Base-by-base conservation (phyloP, 73 alveolate genomes). In the Tetrahymena borealis region DNA sequence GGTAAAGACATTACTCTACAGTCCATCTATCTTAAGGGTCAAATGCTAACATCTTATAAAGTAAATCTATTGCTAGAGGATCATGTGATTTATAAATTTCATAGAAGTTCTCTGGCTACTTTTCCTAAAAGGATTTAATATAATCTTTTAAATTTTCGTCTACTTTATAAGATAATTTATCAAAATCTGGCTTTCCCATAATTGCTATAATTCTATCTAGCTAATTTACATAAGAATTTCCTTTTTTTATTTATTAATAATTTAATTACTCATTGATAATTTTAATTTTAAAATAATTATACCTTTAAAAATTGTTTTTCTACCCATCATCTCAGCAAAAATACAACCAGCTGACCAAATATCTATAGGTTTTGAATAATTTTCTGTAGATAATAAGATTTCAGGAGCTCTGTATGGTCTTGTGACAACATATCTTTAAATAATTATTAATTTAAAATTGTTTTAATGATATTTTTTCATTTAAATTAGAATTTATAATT, bases 321-420 rank as follows among this genome's bases (percentile, higher is more conserved):
- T 97, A 12, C 99, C 99, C 38, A 97, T 92, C 16, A 97, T 93
- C 92, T 97, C 99, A 3, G 98, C 98, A 77, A 97, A 95, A 18
- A 97, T 95, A 79, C 99, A 97, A 0, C 99, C 99, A 33, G 96
- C 40, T 15, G 98, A 96, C 99, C 99, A 97, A 11, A 97, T 96
- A 90, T 97, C 99, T 13, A 97, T 91, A 0, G 99, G 96, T 42
- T 90, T 91, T 7, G 97, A 94, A 90, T 97, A 97, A 77, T 97
- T 97, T 42, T 96, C 92, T 6, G 98, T 97, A 78, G 97, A 96
- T 0, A 97, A 91, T 38, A 97, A 95, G 11, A 97, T 98, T 79
- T 97, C 99, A 11, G 99, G 99, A 9, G 99, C 99, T 90, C 99
- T 39, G 78, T 97, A 97, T 97, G 98, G 96, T 94, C 99, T 94